Evolutionary conservation across 2,329 filamentous ascomycete species (phyloP).

Genomic region (Fusarium buharicum): DNA sequence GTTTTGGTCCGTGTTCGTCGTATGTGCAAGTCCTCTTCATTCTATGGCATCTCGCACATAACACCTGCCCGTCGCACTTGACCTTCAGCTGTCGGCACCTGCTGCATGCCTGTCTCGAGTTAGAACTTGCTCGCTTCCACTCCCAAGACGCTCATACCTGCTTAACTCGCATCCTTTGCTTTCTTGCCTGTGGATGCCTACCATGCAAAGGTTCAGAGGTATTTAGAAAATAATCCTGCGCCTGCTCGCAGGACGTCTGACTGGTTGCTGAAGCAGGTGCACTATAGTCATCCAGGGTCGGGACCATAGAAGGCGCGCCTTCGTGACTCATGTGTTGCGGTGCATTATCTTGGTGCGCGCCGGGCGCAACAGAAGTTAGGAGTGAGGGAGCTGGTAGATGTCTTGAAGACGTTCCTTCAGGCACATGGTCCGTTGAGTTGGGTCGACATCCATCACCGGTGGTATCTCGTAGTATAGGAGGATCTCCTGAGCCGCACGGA

Average conservation of each 20-base stretch:
- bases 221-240: too few relatives aligned
- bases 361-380: too few relatives aligned
- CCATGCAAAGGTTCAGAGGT: too few relatives aligned
- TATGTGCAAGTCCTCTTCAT: too few relatives aligned
- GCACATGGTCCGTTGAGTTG: constrained; percentile 62
- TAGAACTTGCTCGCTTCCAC: constrained; percentile 24
- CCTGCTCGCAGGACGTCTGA: constrained; percentile 53
- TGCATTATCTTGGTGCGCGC: constrained; percentile 57
- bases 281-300: constrained; percentile 57
- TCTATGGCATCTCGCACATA: too few relatives aligned
- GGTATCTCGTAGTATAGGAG: constrained; percentile 53
- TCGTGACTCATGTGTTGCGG: constrained; percentile 66
- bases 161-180: too few relatives aligned
- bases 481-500: too few relatives aligned
- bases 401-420: constrained; percentile 48
- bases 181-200: constrained; percentile 40
- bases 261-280: constrained; percentile 54
- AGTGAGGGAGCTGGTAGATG: constrained; percentile 44
- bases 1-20: constrained; percentile 88
- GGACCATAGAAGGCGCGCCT: constrained; percentile 56
- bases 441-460: constrained; percentile 61
- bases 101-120: constrained; percentile 79
- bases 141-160: too few relatives aligned
- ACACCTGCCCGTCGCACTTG: constrained; percentile 87
- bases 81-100: constrained; percentile 88